Evolutionary conservation across 148 eudicot species (phyloP).

Genomic region (Linanthus parryae): DNA sequence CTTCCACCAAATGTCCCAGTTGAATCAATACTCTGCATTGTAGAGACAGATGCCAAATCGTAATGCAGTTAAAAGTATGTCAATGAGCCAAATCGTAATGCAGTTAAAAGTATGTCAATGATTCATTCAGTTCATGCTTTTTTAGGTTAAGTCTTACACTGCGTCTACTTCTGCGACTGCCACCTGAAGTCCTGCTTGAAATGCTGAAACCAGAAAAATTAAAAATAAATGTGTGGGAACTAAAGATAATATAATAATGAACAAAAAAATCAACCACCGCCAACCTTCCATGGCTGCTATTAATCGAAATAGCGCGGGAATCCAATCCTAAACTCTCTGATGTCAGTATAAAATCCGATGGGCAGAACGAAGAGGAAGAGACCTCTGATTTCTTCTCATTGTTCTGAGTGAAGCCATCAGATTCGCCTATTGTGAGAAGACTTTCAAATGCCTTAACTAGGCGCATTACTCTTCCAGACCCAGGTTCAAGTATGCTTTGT

Average conservation of each 20-base stretch:
- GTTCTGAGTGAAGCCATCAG: slow-evolving; percentile 39
- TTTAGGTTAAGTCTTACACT: slow-evolving; percentile 45
- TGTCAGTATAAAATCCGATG: slow-evolving; percentile 59
- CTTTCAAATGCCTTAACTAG: slow-evolving; percentile 85
- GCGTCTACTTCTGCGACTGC: slow-evolving; percentile 52
- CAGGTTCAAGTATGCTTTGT: slow-evolving; percentile 47
- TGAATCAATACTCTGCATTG: slow-evolving; percentile 61
- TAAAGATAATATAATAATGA: too few relatives aligned
- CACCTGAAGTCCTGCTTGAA: slow-evolving; percentile 49
- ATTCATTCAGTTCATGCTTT: too few relatives aligned
- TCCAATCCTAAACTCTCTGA: slow-evolving; percentile 76
- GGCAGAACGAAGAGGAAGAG: slow-evolving; percentile 56
- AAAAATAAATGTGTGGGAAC: too few relatives aligned
- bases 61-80: not conserved
- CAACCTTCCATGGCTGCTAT: slow-evolving; percentile 66
- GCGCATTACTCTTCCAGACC: slow-evolving; percentile 73
- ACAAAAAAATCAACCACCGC: slow-evolving; percentile 5
- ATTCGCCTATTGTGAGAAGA: slow-evolving; percentile 37
- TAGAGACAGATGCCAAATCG: not conserved
- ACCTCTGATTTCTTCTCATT: slow-evolving; percentile 34
- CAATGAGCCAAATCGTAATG: not conserved
- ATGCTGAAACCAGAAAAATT: slow-evolving; percentile 25
- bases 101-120: not conserved
- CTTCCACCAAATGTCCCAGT: slow-evolving; percentile 47
- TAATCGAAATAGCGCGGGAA: slow-evolving; percentile 47